phyloP scores from a whole-genome alignment of 768 basidiomycete genomes.

The Boletus sp. region DNA sequence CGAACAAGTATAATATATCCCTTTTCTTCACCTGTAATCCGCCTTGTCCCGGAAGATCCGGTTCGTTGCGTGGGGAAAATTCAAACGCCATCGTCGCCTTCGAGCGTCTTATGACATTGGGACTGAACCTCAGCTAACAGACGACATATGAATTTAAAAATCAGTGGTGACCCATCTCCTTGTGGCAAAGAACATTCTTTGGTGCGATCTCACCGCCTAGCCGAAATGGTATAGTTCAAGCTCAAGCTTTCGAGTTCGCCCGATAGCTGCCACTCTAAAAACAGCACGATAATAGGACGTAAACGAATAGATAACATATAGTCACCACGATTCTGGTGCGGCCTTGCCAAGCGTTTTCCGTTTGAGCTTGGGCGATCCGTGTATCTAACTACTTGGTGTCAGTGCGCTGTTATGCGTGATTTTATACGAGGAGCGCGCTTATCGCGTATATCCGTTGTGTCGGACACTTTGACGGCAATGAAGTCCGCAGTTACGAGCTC shows the following conservation, averaged over 20 bases:
- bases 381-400: conserved; percentile 49
- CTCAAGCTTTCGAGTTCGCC: conserved; percentile 40
- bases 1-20: conserved; percentile 9
- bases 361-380: conserved; percentile 70
- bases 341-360: conserved; percentile 59
- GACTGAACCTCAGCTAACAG: conserved; percentile 45
- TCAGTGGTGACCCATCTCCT: conserved; percentile 52
- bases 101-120: conserved; percentile 72
- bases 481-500: conserved; percentile 54
- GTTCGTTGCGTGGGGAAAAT: conserved; percentile 58
- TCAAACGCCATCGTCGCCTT: conserved; percentile 59
- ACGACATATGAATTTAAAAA: conserved; percentile 55
- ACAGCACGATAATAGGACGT: neutral
- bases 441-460: neutral
- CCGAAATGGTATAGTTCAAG: conserved; percentile 5
- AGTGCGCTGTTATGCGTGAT: conserved; percentile 8
- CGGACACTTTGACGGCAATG: conserved; percentile 61
- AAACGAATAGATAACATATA: neutral
- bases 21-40: conserved; percentile 72
- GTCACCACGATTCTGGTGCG: neutral
- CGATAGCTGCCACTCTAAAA: conserved; percentile 68
- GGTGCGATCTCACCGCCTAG: conserved; percentile 72
- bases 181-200: conserved; percentile 64
- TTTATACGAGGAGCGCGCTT: neutral
- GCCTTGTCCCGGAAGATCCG: conserved; percentile 87